These are phyloP conservation scores for Royoungia palumana DNA, from an alignment of 768 basidiomycete genomes.

Conservation along the genomic window DNA sequence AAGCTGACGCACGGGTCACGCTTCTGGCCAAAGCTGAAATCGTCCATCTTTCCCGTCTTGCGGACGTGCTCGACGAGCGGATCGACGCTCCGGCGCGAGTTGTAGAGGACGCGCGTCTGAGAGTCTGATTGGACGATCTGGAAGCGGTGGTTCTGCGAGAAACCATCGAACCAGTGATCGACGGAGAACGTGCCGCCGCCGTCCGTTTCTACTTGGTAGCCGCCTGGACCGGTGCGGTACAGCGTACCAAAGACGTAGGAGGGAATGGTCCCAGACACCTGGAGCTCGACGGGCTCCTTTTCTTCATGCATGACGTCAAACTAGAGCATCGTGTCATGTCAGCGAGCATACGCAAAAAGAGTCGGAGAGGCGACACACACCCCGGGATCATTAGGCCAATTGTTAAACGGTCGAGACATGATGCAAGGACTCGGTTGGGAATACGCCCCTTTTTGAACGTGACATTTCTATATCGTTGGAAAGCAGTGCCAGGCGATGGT, in stretches of 20 bases:
- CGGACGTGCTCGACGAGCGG: slow-evolving; percentile 29
- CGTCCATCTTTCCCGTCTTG: slow-evolving; percentile 17
- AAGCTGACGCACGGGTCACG: slow-evolving; percentile 31
- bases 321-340: slow-evolving; percentile 5
- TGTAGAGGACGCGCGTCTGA: slow-evolving; percentile 32
- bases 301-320: slow-evolving; percentile 30
- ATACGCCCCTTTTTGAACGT: not conserved
- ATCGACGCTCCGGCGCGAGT: slow-evolving; percentile 31
- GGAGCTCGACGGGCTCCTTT: slow-evolving; percentile 25
- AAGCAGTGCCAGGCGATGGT: not conserved
- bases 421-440: not conserved
- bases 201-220: slow-evolving; percentile 23
- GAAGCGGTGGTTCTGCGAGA: slow-evolving; percentile 39
- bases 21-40: slow-evolving; percentile 29
- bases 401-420: slow-evolving; percentile 26
- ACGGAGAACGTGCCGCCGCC: slow-evolving; percentile 23
- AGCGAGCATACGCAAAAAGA: not conserved
- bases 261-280: slow-evolving; percentile 31
- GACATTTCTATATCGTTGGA: too few species aligned
- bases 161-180: slow-evolving; percentile 42
- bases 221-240: slow-evolving; percentile 39
- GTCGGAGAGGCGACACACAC: slow-evolving; percentile 6
- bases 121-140: slow-evolving; percentile 30
- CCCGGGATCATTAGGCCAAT: slow-evolving; percentile 31
- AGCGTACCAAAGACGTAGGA: slow-evolving; percentile 35